These are phyloP conservation scores for Coniella vitis DNA, from an alignment of 2,329 filamentous ascomycete genomes.

Conservation along the genomic window DNA sequence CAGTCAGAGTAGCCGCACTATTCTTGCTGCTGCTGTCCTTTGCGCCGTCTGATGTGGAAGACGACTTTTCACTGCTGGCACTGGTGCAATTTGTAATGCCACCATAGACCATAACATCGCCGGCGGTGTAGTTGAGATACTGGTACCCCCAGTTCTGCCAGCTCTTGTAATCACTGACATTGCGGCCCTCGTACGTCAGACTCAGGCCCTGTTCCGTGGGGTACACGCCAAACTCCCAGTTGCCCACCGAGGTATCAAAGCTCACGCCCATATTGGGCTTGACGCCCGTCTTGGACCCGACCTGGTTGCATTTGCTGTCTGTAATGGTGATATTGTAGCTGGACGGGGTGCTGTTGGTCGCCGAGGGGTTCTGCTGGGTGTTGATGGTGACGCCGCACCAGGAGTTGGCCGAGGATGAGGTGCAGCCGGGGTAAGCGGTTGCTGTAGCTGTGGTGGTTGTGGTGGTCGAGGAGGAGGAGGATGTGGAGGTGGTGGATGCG, in stretches of 20 bases:
- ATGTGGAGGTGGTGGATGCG: neutral
- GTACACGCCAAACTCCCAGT: neutral
- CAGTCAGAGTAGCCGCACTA: neutral
- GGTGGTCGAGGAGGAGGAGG: neutral
- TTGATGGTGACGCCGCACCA: neutral
- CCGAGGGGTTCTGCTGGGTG: neutral
- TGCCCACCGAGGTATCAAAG: constrained; percentile 1
- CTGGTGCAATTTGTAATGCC: constrained; percentile 3
- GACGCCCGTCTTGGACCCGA: neutral
- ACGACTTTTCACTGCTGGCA: neutral
- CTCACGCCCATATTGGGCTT: neutral
- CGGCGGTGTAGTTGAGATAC: neutral
- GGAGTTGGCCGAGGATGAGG: neutral
- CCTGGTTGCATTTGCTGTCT: neutral
- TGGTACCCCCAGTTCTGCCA: neutral
- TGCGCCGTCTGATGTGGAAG: neutral
- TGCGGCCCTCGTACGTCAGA: neutral
- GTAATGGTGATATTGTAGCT: constrained; percentile 3
- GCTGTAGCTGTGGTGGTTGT: neutral
- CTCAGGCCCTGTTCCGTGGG: neutral
- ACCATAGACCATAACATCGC: neutral
- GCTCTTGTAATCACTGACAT: neutral
- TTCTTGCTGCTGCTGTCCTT: neutral
- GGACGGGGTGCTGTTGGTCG: neutral
- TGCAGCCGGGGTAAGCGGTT: neutral